phyloP scores from a whole-genome alignment of 768 basidiomycete species.

The Amanita pallidorosea region DNA sequence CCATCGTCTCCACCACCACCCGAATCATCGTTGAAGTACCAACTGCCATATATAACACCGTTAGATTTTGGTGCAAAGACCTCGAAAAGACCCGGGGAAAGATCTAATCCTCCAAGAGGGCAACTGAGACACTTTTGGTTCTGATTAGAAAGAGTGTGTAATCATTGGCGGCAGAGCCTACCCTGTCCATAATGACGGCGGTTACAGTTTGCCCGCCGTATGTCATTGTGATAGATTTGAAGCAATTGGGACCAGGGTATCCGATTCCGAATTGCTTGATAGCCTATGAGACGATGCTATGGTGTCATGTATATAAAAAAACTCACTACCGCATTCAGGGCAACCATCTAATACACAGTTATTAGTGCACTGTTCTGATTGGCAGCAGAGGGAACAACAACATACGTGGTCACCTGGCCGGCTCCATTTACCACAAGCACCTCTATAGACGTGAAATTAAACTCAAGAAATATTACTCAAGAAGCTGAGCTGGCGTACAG shows the following conservation, averaged over 20 bases:
- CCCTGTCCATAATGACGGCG: constrained; percentile 58
- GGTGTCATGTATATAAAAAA: not conserved
- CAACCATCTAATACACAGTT: constrained; percentile 33
- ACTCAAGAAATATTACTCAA: not conserved
- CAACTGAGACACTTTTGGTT: constrained; percentile 56
- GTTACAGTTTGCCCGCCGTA: constrained; percentile 46
- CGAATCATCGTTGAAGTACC: constrained; percentile 40
- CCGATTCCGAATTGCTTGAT: constrained; percentile 44
- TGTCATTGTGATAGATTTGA: constrained; percentile 47
- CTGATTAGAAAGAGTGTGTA: not conserved
- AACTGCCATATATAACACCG: constrained; percentile 53
- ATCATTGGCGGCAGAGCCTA: constrained; percentile 12
- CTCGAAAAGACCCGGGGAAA: constrained; percentile 54
- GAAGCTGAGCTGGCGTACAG: constrained; percentile 22
- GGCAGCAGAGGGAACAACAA: constrained; percentile 7
- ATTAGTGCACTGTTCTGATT: constrained; percentile 1
- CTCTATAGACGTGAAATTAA: constrained; percentile 22
- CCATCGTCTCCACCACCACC: constrained; percentile 13
- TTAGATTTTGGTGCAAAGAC: constrained; percentile 36
- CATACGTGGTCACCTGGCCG: constrained; percentile 32
- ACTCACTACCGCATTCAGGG: constrained; percentile 33
- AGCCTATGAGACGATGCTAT: not conserved
- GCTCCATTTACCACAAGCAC: constrained; percentile 42
- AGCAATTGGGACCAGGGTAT: constrained; percentile 60
- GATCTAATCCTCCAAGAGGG: constrained; percentile 54